phyloP scores from a whole-genome alignment of 2,329 filamentous ascomycete species.

The Microsporum canis region DNA sequence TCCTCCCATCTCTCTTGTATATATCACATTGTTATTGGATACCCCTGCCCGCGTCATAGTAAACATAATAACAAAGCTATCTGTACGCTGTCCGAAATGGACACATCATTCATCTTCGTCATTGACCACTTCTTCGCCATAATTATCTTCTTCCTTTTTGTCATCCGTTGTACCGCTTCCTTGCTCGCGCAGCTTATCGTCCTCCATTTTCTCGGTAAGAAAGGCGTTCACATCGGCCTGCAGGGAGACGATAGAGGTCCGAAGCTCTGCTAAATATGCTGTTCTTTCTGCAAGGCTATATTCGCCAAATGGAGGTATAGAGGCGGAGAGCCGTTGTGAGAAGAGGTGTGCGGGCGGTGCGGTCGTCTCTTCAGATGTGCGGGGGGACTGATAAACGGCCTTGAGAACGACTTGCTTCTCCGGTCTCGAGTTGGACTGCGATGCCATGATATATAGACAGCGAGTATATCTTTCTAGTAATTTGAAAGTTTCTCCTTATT shows the following conservation, averaged over 20 bases:
- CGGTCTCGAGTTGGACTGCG: slow-evolving; percentile 10
- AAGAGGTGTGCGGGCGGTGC: slow-evolving; percentile 20
- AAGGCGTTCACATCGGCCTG: slow-evolving; percentile 49
- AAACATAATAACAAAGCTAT: background rate
- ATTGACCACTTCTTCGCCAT: slow-evolving; percentile 69
- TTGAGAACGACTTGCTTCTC: slow-evolving; percentile 12
- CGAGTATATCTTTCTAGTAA: background rate
- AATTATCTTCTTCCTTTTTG: slow-evolving; percentile 46
- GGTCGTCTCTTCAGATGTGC: slow-evolving; percentile 14
- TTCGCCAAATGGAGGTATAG: slow-evolving; percentile 9
- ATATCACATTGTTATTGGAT: slow-evolving; percentile 3
- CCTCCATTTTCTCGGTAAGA: slow-evolving; percentile 51
- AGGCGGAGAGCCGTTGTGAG: slow-evolving; percentile 22
- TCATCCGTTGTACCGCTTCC: slow-evolving; percentile 19
- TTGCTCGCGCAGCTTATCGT: slow-evolving; percentile 40
- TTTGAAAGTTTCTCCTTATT: background rate
- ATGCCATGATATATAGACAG: slow-evolving; percentile 11
- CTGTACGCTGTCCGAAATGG: background rate
- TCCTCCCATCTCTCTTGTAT: slow-evolving; percentile 11
- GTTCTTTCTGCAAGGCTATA: slow-evolving; percentile 34
- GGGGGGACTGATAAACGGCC: slow-evolving; percentile 19
- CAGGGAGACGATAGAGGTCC: slow-evolving; percentile 39
- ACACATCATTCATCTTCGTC: slow-evolving; percentile 32
- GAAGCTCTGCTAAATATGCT: slow-evolving; percentile 43
- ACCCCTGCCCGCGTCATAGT: background rate